phyloP scores from a whole-genome alignment of 1,284 basidiomycete species.

The Sporisorium graminicola region DNA sequence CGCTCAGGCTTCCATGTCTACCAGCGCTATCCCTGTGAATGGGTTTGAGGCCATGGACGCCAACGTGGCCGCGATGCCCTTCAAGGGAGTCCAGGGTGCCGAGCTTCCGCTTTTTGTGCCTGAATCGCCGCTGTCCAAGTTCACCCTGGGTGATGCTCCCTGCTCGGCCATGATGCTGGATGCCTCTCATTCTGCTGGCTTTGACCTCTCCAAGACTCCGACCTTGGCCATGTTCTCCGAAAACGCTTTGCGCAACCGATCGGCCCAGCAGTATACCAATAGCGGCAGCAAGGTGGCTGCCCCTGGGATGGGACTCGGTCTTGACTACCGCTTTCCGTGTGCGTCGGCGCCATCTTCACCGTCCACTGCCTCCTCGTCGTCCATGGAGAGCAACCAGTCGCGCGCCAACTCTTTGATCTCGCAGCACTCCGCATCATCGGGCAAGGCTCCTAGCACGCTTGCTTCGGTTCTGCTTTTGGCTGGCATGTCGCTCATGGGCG shows the following conservation, averaged over 20 bases:
- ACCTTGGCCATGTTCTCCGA: constrained; percentile 47
- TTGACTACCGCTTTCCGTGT: constrained; percentile 40
- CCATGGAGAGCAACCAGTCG: constrained; percentile 27
- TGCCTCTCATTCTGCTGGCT: constrained; percentile 20
- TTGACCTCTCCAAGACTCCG: constrained; percentile 47
- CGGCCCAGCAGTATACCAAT: constrained; percentile 14
- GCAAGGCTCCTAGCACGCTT: constrained; percentile 26
- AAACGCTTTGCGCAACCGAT: constrained; percentile 34
- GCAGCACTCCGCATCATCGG: constrained; percentile 4
- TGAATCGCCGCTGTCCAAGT: constrained; percentile 47
- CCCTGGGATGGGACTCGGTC: constrained; percentile 32
- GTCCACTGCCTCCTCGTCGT: constrained; percentile 42
- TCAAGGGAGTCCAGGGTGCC: constrained; percentile 34
- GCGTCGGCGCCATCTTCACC: constrained; percentile 44
- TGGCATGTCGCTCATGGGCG: constrained; percentile 42
- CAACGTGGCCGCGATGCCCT: constrained; percentile 25
- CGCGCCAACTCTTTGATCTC: constrained; percentile 13
- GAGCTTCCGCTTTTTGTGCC: constrained; percentile 46
- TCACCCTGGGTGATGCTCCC: constrained; percentile 19
- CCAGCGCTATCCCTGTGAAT: constrained; percentile 10
- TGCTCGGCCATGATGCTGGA: constrained; percentile 23
- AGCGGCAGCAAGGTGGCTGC: constrained; percentile 17
- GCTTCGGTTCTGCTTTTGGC: constrained; percentile 28
- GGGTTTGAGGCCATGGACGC: constrained; percentile 17
- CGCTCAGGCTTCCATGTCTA: constrained; percentile 14